Percentiles rank a stretch among this genome's conserved stretches.
Conservation (phyloP, 352 stramenopile species). For the Globisporangium acanthophoron region DNA sequence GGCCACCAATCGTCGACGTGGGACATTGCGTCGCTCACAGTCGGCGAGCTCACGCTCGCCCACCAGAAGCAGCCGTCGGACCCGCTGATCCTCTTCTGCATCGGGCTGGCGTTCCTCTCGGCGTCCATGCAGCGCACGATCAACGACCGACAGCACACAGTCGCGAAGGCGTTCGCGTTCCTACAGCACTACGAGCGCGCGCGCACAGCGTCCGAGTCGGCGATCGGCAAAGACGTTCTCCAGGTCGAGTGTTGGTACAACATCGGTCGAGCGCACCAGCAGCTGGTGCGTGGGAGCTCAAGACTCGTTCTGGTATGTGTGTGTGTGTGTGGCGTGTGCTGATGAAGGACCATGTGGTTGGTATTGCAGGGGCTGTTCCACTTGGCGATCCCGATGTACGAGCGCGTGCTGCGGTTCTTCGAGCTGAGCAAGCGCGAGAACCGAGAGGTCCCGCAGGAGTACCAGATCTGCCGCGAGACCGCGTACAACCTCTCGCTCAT, state of each 20-base stretch:
- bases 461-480: conserved; percentile 73
- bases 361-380: conserved; percentile 67
- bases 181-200: conserved; percentile 75
- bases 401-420: conserved; percentile 78
- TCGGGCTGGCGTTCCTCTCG: conserved; percentile 77
- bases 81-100: conserved; percentile 78
- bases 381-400: conserved; percentile 84
- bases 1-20: conserved; percentile 79
- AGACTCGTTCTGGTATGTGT: background rate
- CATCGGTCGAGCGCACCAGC: conserved; percentile 78
- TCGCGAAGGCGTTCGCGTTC: conserved; percentile 84
- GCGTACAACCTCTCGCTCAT: conserved; percentile 88
- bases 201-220: conserved; percentile 37
- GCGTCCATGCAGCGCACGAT: conserved; percentile 85
- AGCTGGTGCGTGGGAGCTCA: conserved; percentile 46
- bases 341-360: background rate
- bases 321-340: background rate
- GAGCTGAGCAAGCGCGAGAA: conserved; percentile 47
- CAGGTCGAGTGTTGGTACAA: conserved; percentile 85
- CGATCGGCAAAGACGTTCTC: conserved; percentile 55
- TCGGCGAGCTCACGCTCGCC: conserved; percentile 80
- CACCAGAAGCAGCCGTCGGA: conserved; percentile 74
- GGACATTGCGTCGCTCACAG: conserved; percentile 81
- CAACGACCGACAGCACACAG: conserved; percentile 78
- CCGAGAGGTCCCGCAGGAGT: conserved; percentile 49